Evolutionary conservation across 345 rosid species (phyloP).

Genomic region (Murraya koenigii): DNA sequence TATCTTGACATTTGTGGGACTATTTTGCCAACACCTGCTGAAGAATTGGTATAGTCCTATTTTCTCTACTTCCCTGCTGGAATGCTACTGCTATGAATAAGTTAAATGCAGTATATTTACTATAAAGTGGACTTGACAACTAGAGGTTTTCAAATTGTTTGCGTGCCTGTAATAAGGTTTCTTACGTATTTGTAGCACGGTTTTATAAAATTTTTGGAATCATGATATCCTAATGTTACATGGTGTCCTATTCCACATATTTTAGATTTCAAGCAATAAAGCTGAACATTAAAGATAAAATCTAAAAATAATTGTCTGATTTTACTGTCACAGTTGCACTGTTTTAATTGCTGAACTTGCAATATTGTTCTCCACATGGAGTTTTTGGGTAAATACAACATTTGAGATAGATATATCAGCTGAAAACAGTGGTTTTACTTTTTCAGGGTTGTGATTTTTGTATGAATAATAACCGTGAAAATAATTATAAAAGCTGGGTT

Average conservation of each 20-base stretch:
- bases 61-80: neutral
- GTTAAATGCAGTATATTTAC: neutral
- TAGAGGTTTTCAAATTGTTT: neutral
- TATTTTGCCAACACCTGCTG: conserved; percentile 38
- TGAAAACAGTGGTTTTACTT: neutral
- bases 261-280: neutral
- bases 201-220: neutral
- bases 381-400: neutral
- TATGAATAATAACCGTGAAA: neutral
- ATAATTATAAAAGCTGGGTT: neutral
- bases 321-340: neutral
- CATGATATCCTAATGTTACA: neutral
- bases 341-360: neutral
- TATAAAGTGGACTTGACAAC: neutral
- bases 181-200: neutral
- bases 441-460: neutral
- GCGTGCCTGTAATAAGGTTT: conserved; percentile 3
- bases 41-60: conserved; percentile 49
- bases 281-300: neutral
- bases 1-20: conserved; percentile 32
- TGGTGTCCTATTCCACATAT: neutral
- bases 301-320: neutral
- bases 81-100: neutral
- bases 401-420: neutral
- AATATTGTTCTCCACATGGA: neutral